phyloP scores from a whole-genome alignment of 805 yeast genomes.

The Debaryomyces hansenii region DNA sequence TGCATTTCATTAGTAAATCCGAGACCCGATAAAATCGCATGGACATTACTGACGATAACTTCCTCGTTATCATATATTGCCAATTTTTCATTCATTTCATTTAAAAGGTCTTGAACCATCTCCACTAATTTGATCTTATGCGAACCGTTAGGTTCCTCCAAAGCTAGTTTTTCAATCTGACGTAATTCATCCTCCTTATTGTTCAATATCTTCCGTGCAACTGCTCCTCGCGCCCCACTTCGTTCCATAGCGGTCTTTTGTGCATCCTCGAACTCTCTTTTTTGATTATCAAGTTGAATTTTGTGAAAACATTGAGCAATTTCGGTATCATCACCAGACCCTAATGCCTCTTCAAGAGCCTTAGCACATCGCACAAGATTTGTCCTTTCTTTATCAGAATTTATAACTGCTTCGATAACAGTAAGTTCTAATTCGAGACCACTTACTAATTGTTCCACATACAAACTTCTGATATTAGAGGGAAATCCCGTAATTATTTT shows the following conservation, averaged over 20 bases:
- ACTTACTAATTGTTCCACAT: too few relatives aligned
- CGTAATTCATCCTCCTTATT: background rate
- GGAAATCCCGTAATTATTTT: too few relatives aligned
- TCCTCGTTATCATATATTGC: background rate
- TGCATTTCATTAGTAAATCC: too few relatives aligned
- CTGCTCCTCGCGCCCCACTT: background rate
- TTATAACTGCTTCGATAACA: too few relatives aligned
- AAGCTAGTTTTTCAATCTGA: background rate
- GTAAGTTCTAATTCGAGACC: too few relatives aligned
- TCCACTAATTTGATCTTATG: too few relatives aligned
- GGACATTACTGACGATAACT: background rate
- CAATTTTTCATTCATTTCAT: background rate
- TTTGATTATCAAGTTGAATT: background rate
- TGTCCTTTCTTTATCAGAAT: too few relatives aligned
- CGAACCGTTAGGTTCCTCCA: too few relatives aligned
- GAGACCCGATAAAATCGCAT: too few relatives aligned
- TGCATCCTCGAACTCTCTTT: background rate
- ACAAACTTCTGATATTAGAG: too few relatives aligned
- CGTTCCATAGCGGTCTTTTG: conserved; percentile 1
- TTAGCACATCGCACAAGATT: background rate
- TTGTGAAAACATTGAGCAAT: background rate
- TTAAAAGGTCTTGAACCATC: background rate
- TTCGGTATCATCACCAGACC: background rate
- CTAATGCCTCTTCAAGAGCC: background rate
- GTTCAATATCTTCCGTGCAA: background rate